Conservation (phyloP, 768 basidiomycete genomes). For the Lentinula detonsa region DNA sequence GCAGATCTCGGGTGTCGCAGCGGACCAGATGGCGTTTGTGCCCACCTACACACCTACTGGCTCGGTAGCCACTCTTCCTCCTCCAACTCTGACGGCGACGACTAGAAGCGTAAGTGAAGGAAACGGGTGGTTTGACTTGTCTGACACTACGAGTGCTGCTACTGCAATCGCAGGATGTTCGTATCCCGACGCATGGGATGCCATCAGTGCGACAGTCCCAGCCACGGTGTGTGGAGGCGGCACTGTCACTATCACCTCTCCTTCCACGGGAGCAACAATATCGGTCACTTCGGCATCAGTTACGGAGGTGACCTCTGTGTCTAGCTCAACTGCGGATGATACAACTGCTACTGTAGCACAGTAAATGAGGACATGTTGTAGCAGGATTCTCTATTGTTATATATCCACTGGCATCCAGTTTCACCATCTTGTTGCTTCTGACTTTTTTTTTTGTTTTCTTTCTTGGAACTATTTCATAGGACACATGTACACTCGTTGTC, state of each 20-base stretch:
- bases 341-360: background rate
- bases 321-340: background rate
- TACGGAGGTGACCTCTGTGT: background rate
- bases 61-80: constrained; percentile 45
- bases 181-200: constrained; percentile 46
- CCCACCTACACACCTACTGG: constrained; percentile 61
- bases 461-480: background rate
- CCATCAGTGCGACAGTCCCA: constrained; percentile 26
- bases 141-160: constrained; percentile 38
- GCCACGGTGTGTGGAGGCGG: constrained; percentile 13
- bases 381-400: background rate
- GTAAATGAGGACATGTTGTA: background rate
- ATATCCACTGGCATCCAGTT: background rate
- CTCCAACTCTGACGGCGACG: constrained; percentile 46
- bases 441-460: background rate
- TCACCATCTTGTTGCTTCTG: background rate
- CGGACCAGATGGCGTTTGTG: constrained; percentile 28
- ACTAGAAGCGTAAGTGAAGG: constrained; percentile 32
- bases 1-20: constrained; percentile 31
- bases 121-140: constrained; percentile 48
- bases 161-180: constrained; percentile 41
- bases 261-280: background rate
- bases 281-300: background rate
- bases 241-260: background rate
- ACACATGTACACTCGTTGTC: background rate